Conservation (phyloP, 768 basidiomycete species). For the Boletellus ananiceps region DNA sequence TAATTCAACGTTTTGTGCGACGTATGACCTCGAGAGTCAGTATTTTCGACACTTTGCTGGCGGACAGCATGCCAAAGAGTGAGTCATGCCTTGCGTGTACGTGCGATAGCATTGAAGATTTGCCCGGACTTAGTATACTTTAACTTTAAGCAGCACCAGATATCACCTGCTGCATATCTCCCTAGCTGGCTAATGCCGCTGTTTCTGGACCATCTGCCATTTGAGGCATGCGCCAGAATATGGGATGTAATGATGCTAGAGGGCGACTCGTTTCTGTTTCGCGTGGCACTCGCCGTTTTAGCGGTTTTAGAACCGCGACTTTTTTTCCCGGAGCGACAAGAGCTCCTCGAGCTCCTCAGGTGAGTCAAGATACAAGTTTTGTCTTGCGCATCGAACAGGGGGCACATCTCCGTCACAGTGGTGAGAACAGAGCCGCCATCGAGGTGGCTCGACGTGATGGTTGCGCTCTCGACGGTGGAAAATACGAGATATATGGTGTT, state of each 20-base stretch:
- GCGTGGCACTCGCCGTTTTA: slow-evolving; percentile 76
- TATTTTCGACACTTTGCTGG: slow-evolving; percentile 88
- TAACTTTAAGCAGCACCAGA: slow-evolving; percentile 91
- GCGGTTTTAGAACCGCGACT: slow-evolving; percentile 80
- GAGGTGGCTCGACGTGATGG: slow-evolving; percentile 79
- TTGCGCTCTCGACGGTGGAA: slow-evolving; percentile 56
- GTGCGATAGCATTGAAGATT: neutral
- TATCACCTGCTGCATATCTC: slow-evolving; percentile 82
- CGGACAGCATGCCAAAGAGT: slow-evolving; percentile 95
- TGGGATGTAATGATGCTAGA: slow-evolving; percentile 88
- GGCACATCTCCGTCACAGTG: slow-evolving; percentile 39
- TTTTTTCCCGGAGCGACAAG: slow-evolving; percentile 82
- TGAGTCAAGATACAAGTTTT: slow-evolving; percentile 35
- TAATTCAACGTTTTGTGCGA: neutral
- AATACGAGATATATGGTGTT: slow-evolving; percentile 82
- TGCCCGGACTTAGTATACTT: slow-evolving; percentile 62
- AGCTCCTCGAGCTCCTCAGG: slow-evolving; percentile 76
- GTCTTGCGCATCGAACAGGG: slow-evolving; percentile 10
- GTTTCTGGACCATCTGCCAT: slow-evolving; percentile 83
- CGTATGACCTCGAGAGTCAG: slow-evolving; percentile 36
- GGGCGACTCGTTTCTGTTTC: slow-evolving; percentile 87
- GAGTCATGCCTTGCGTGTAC: slow-evolving; percentile 18
- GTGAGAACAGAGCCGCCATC: slow-evolving; percentile 76
- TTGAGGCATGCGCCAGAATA: slow-evolving; percentile 83
- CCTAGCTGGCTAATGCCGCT: slow-evolving; percentile 77